These are phyloP conservation scores for Dryas octopetala DNA, from an alignment of 306 rosid species.

Conservation along the genomic window DNA sequence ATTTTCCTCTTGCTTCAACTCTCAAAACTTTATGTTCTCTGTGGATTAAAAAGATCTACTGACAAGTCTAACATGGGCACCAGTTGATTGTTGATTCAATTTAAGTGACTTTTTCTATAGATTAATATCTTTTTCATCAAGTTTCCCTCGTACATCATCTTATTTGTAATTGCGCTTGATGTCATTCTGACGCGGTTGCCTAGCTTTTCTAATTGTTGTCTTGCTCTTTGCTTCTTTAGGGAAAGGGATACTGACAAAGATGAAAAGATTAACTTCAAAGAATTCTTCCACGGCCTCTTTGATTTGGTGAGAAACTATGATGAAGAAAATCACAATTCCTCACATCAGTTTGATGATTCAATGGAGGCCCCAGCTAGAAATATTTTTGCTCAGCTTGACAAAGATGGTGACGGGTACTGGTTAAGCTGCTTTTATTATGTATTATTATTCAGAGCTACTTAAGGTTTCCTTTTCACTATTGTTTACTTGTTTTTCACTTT, in stretches of 20 bases:
- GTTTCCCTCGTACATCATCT: background rate
- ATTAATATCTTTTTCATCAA: background rate
- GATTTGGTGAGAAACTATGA: constrained; percentile 93
- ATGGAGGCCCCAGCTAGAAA: constrained; percentile 74
- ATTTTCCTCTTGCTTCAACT: background rate
- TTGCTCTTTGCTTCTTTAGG: constrained; percentile 40
- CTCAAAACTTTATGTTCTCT: background rate
- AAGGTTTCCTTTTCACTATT: constrained; percentile 26
- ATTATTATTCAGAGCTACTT: constrained; percentile 12
- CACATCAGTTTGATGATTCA: constrained; percentile 56
- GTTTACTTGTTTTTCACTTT: constrained; percentile 22
- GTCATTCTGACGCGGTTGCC: background rate
- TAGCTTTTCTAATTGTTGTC: constrained; percentile 29
- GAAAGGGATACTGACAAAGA: constrained; percentile 91
- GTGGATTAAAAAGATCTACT: background rate
- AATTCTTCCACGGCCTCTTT: constrained; percentile 96
- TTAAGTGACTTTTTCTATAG: background rate
- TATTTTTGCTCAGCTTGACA: constrained; percentile 80
- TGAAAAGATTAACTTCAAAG: constrained; percentile 85
- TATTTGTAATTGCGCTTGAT: background rate
- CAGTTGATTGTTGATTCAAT: background rate
- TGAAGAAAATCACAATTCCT: constrained; percentile 64
- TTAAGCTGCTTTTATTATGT: constrained; percentile 18
- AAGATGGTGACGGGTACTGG: constrained; percentile 84
- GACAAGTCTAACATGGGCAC: background rate